Conservation (phyloP, 352 stramenopile genomes). For the Globisporangium radiosum region DNA sequence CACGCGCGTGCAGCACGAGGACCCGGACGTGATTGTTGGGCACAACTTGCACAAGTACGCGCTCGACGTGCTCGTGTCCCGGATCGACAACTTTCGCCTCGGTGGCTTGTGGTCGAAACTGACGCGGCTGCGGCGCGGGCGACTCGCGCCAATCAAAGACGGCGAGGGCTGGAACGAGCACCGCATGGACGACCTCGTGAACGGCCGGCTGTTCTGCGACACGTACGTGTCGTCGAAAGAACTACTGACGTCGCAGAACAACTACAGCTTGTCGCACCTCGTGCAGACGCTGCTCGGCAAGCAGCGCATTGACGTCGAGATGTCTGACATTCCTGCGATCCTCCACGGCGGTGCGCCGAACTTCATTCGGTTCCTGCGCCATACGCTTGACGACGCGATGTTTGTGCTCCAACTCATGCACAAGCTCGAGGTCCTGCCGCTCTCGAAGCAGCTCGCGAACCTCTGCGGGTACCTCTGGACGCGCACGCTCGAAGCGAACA, state of each 20-base stretch:
- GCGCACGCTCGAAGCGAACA: conserved; percentile 94
- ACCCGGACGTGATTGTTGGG: conserved; percentile 97
- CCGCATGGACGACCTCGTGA: conserved; percentile 84
- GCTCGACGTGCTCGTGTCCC: conserved; percentile 95
- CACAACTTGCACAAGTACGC: conserved; percentile 99
- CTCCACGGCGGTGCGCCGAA: conserved; percentile 83
- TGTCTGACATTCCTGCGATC: conserved; percentile 93
- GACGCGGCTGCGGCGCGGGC: conserved; percentile 71
- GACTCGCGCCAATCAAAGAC: conserved; percentile 68
- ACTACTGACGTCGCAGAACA: conserved; percentile 95
- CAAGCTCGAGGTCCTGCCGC: conserved; percentile 96
- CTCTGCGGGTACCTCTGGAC: conserved; percentile 98
- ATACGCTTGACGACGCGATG: conserved; percentile 95
- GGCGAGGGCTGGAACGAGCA: conserved; percentile 87
- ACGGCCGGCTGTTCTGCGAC: conserved; percentile 96
- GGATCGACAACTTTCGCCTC: conserved; percentile 91
- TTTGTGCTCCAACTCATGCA: conserved; percentile 96
- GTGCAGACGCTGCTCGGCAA: conserved; percentile 88
- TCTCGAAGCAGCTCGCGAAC: conserved; percentile 98
- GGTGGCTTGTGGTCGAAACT: conserved; percentile 80
- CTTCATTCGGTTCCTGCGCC: conserved; percentile 91
- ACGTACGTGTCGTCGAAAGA: conserved; percentile 98
- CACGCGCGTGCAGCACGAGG: conserved; percentile 91
- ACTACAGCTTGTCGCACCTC: conserved; percentile 95
- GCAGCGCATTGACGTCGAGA: conserved; percentile 90